phyloP scores from a whole-genome alignment of 805 yeast genomes.

The Candida patagonica region DNA sequence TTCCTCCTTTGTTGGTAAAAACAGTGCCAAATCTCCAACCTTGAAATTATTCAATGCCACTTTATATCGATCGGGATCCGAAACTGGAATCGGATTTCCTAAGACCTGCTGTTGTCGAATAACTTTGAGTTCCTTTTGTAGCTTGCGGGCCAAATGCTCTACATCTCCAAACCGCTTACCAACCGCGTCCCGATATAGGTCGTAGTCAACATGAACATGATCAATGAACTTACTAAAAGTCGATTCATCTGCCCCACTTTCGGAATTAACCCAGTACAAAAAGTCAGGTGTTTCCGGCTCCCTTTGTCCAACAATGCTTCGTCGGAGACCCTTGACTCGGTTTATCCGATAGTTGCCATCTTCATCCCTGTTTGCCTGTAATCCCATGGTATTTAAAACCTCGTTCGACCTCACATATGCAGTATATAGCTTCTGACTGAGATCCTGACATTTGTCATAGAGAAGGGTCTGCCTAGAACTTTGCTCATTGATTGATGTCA shows the following conservation, averaged over 20 bases:
- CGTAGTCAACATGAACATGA: slow-evolving; percentile 31
- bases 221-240: slow-evolving; percentile 19
- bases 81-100: slow-evolving; percentile 6
- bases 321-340: slow-evolving; percentile 63
- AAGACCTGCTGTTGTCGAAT: slow-evolving; percentile 26
- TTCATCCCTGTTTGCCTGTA: slow-evolving; percentile 43
- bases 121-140: slow-evolving; percentile 60
- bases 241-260: slow-evolving; percentile 16
- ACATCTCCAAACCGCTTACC: slow-evolving; percentile 79
- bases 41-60: slow-evolving; percentile 62
- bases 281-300: slow-evolving; percentile 13
- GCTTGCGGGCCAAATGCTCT: slow-evolving; percentile 77
- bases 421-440: slow-evolving; percentile 33
- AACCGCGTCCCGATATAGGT: slow-evolving; percentile 36
- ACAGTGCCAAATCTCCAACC: slow-evolving; percentile 69
- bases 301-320: slow-evolving; percentile 4
- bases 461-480: not conserved
- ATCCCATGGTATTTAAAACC: slow-evolving; percentile 66
- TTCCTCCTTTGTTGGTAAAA: slow-evolving; percentile 61
- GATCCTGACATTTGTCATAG: slow-evolving; percentile 27
- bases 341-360: slow-evolving; percentile 32
- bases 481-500: not conserved
- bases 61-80: slow-evolving; percentile 35
- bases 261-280: slow-evolving; percentile 41
- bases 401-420: slow-evolving; percentile 37